These are phyloP conservation scores for Citrullus colocynthis DNA, from an alignment of 306 rosid genomes.

Conservation along the genomic window DNA sequence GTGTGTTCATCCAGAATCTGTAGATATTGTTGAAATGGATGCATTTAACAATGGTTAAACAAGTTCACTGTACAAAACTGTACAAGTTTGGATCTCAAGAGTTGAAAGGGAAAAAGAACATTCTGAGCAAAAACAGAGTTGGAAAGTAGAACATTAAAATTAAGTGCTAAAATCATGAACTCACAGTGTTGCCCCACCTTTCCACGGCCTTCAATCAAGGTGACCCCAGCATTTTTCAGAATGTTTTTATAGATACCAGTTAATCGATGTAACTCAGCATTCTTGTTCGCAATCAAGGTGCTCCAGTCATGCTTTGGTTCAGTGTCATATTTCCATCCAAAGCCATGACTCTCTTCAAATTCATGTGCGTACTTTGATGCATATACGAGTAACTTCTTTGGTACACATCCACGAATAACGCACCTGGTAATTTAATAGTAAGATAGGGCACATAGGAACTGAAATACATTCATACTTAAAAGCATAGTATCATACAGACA, in stretches of 20 bases:
- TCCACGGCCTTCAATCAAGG: conserved; percentile 87
- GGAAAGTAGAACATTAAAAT: not conserved
- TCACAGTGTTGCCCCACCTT: conserved; percentile 36
- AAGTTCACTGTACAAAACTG: not conserved
- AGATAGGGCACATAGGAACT: not conserved
- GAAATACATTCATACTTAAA: not conserved
- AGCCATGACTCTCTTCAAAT: conserved; percentile 87
- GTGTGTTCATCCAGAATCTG: conserved; percentile 85
- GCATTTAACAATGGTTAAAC: conserved; percentile 6
- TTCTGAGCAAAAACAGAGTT: not conserved
- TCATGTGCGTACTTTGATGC: conserved; percentile 76
- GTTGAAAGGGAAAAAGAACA: not conserved
- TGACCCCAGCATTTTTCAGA: conserved; percentile 51
- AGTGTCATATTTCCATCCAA: conserved; percentile 79
- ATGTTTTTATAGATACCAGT: conserved; percentile 77
- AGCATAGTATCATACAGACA: not conserved
- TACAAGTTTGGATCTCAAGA: not conserved
- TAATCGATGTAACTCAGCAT: conserved; percentile 90
- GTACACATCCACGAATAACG: conserved; percentile 96
- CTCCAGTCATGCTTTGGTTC: conserved; percentile 96
- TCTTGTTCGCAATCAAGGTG: conserved; percentile 82
- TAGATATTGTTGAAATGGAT: conserved; percentile 8
- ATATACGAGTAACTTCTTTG: conserved; percentile 78
- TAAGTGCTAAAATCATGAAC: not conserved
- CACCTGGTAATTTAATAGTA: conserved; percentile 37